A percentile compares a stretch with the other conserved stretches of the same genome.
Evolutionary conservation across 345 rosid genomes (phyloP).

Genomic region (Sonneratia alba): DNA sequence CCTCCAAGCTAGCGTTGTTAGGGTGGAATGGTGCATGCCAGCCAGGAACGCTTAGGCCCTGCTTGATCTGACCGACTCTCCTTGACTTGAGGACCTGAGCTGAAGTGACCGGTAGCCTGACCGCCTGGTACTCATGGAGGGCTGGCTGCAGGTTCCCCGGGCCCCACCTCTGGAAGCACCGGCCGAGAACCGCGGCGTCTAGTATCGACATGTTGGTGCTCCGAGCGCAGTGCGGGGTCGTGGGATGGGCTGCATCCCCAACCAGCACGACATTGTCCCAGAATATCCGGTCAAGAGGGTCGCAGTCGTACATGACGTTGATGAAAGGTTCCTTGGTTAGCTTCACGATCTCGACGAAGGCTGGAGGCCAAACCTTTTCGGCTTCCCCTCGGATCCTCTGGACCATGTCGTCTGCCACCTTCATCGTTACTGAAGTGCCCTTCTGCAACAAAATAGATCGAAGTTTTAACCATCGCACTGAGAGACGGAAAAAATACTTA

Average conservation of each 20-base stretch:
- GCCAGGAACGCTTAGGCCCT: slow-evolving; percentile 41
- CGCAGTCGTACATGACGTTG: slow-evolving; percentile 59
- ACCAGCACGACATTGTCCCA: slow-evolving; percentile 48
- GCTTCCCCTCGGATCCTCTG: slow-evolving; percentile 47
- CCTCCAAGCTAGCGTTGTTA: slow-evolving; percentile 19
- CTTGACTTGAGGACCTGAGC: slow-evolving; percentile 53
- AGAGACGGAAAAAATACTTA: neutral
- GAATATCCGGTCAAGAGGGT: slow-evolving; percentile 36
- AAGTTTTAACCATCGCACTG: neutral
- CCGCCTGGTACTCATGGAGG: slow-evolving; percentile 59
- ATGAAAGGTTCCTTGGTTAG: slow-evolving; percentile 67
- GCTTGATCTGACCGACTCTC: slow-evolving; percentile 51
- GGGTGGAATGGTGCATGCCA: slow-evolving; percentile 22
- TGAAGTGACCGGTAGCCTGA: slow-evolving; percentile 48
- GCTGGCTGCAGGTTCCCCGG: slow-evolving; percentile 25
- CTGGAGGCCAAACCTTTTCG: slow-evolving; percentile 49
- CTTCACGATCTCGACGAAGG: slow-evolving; percentile 46
- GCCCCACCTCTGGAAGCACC: slow-evolving; percentile 47
- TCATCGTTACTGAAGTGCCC: slow-evolving; percentile 56
- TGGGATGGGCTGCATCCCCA: slow-evolving; percentile 84
- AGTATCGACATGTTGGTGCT: slow-evolving; percentile 79
- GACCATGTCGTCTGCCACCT: slow-evolving; percentile 42
- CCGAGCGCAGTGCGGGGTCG: slow-evolving; percentile 58
- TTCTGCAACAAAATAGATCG: slow-evolving; percentile 8
- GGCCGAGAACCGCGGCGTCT: slow-evolving; percentile 55